Base-by-base conservation (phyloP, 805 yeast genomes). In the Lipomyces orientalis region DNA sequence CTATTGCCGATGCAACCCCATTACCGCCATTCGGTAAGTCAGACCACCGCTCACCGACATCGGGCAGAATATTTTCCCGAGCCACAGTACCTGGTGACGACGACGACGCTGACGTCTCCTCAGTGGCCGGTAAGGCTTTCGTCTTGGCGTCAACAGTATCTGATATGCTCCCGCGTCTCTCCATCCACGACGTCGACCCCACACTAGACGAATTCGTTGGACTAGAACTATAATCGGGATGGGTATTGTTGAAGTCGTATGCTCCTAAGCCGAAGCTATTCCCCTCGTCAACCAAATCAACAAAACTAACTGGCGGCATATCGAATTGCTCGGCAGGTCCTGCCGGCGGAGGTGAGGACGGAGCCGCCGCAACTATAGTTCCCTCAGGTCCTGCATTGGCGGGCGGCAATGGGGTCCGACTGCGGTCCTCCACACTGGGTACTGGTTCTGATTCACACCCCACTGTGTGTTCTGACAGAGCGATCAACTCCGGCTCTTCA, bases 251-350 rank as follows among this genome's bases (percentile, higher is more conserved):
- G 39, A 25, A 65, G 29, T 58, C 68, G 29, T 39, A 65, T 25
- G 64, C 64, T 25, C 64, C 70, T n/a, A 68, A 37, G 16, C 71
- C 71, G 51, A 68, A 56, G 29, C 68, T 64, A 55, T 68, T 68
- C 34, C 71, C 71, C 54, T 68, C 71, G 46, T 68, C 71, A 6
- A 68, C 71, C 31, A 68, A 39, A 56, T 68, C 71, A 1, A 65
- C 68, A 54, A 67, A 67, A 16, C 54, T 61, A 7, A 58, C 56
- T 19, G 70, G 60, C 16, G 64, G 59, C 33, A 64, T 14, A n/a
- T 67, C 68, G 56, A 66, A 61, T 14, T 61, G 51, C 7, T 58
- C 51, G 19, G 7, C 35, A 31, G 19, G 49, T 29, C 14, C 33
- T 10, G 61, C 37, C 6, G 61, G 12, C 6, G 43, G 43, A 37